Evolutionary conservation across 2,329 filamentous ascomycete genomes (phyloP).

Genomic region (Aureobasidium subglaciale): DNA sequence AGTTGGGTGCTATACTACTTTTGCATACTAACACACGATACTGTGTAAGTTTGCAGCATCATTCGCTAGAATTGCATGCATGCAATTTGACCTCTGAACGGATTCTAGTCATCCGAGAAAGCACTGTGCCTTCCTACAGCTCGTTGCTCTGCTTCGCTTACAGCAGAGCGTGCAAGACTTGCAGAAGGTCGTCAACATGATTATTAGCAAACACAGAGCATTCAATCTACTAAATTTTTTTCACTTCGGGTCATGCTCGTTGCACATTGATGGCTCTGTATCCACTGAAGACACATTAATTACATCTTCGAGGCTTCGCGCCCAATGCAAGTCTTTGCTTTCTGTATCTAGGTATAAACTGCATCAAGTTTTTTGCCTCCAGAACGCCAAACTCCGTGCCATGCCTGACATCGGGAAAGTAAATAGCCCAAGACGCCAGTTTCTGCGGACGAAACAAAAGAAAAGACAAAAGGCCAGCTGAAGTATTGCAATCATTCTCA

Average conservation of each 20-base stretch:
- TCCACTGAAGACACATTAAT: not conserved
- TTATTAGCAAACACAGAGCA: no score
- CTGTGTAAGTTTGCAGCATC: no score
- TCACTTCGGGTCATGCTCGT: not conserved
- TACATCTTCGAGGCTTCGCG: constrained; percentile 1
- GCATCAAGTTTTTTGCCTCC: not conserved
- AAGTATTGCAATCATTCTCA: constrained; percentile 4
- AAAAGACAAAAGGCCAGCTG: not conserved
- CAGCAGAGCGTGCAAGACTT: no score
- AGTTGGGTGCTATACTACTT: no score
- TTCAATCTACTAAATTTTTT: not conserved
- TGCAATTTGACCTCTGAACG: no score
- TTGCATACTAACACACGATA: no score
- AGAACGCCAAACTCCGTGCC: constrained; percentile 3
- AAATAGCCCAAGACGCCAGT: not conserved
- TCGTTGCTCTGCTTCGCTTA: no score
- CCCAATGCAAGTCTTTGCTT: not conserved
- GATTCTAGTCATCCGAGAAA: no score
- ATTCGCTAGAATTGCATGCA: no score
- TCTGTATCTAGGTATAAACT: constrained; percentile 5
- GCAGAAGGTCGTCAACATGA: no score
- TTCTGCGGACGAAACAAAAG: not conserved
- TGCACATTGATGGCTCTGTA: not conserved
- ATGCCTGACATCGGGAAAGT: constrained; percentile 6
- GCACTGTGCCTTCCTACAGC: no score